A percentile compares a stretch with the other conserved stretches of the same genome.
phyloP scores from a whole-genome alignment of 1,284 basidiomycete genomes.

The Leccinum pseudoinsigne region DNA sequence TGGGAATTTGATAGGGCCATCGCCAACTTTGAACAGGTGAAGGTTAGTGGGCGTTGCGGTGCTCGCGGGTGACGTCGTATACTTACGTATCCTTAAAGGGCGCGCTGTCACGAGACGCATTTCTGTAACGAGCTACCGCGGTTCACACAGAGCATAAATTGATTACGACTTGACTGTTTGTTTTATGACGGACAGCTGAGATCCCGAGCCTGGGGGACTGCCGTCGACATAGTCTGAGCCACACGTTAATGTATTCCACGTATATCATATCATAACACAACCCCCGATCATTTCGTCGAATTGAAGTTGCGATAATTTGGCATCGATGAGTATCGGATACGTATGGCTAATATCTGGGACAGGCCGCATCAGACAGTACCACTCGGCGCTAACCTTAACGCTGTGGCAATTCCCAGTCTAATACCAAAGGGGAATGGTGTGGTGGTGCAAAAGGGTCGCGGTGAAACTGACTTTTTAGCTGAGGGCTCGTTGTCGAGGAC shows the following conservation, averaged over 20 bases:
- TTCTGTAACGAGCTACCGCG: conserved; percentile 25
- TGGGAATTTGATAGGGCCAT: conserved; percentile 81
- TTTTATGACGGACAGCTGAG: conserved; percentile 4
- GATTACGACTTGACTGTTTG: conserved; percentile 4
- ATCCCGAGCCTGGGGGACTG: neutral
- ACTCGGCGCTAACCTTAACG: conserved; percentile 16
- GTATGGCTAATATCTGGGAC: conserved; percentile 19
- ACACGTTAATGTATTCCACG: conserved; percentile 29
- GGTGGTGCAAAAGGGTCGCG: conserved; percentile 8
- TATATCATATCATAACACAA: conserved; percentile 18
- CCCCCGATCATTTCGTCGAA: conserved; percentile 2
- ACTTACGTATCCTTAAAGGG: conserved; percentile 37
- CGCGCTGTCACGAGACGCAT: conserved; percentile 45
- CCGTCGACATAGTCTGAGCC: neutral
- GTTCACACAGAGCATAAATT: conserved; percentile 18
- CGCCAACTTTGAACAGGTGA: conserved; percentile 81
- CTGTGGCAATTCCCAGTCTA: conserved; percentile 14
- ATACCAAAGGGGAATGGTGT: conserved; percentile 15
- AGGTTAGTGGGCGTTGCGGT: conserved; percentile 47
- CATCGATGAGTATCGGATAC: conserved; percentile 15
- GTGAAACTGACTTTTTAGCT: conserved; percentile 4
- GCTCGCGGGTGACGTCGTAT: conserved; percentile 16
- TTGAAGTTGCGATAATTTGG: conserved; percentile 20
- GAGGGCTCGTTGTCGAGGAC: neutral
- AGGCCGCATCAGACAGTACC: conserved; percentile 24